These are phyloP conservation scores for Prototheca wickerhamii DNA, from an alignment of 163 green algal species.

Conservation along the genomic window DNA sequence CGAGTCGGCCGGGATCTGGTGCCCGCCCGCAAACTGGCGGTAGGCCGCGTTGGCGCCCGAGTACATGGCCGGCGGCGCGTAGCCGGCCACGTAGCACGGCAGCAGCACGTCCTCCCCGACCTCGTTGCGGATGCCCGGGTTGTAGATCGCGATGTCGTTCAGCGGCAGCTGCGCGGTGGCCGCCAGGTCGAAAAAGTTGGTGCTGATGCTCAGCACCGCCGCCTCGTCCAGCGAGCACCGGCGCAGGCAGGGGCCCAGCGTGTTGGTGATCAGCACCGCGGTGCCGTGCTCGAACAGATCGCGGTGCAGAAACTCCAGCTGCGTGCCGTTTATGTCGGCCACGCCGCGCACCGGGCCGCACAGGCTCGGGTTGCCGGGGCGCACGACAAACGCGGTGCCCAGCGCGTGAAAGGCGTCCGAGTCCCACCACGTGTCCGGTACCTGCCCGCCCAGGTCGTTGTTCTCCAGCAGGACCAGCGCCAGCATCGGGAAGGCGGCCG, in stretches of 20 bases:
- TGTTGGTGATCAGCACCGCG: background rate
- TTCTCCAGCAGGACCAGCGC: background rate
- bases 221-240: background rate
- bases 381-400: background rate
- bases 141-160: background rate
- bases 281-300: background rate
- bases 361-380: background rate
- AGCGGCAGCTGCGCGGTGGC: background rate
- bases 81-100: background rate
- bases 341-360: background rate
- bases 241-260: background rate
- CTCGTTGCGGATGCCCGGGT: background rate
- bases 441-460: background rate
- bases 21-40: background rate
- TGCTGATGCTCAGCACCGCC: background rate
- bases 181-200: constrained; percentile 3
- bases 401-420: background rate
- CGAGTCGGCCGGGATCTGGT: background rate
- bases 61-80: background rate
- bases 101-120: background rate
- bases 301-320: background rate
- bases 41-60: background rate
- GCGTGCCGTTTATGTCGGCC: background rate
- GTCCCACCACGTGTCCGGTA: background rate
- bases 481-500: background rate